A percentile compares a stretch with the other conserved stretches of the same genome.
These are phyloP conservation scores for Fusarium verrucosum DNA, from an alignment of 2,329 filamentous ascomycete species.

Conservation along the genomic window DNA sequence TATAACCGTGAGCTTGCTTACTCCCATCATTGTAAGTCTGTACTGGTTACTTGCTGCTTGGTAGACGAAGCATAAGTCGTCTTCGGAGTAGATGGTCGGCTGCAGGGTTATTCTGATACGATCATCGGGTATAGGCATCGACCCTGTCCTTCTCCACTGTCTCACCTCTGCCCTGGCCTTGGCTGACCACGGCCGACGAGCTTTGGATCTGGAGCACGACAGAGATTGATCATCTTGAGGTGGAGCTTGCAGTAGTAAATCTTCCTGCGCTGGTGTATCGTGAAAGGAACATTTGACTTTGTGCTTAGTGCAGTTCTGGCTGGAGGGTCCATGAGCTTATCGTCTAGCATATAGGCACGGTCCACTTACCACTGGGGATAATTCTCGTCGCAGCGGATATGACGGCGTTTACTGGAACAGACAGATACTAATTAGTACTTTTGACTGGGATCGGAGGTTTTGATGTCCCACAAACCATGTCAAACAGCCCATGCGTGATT, in stretches of 20 bases:
- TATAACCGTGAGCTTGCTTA: constrained; percentile 17
- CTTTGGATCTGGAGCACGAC: not conserved
- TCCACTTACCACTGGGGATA: constrained; percentile 26
- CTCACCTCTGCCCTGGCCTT: constrained; percentile 30
- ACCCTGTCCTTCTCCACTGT: constrained; percentile 29
- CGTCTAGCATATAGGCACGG: not conserved
- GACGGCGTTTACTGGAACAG: constrained; percentile 21
- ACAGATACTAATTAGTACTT: constrained; percentile 9
- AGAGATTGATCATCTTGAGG: not conserved
- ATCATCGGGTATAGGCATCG: constrained; percentile 23
- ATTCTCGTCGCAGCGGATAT: constrained; percentile 24
- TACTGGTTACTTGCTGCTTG: constrained; percentile 25
- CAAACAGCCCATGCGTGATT: constrained; percentile 27
- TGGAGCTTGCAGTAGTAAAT: not conserved
- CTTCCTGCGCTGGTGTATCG: constrained; percentile 9
- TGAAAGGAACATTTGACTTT: constrained; percentile 31
- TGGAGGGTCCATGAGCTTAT: not conserved
- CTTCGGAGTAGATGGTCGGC: constrained; percentile 25
- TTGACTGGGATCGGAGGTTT: not conserved
- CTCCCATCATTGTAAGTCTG: constrained; percentile 21
- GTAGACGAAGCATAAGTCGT: constrained; percentile 26
- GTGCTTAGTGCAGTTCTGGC: constrained; percentile 30
- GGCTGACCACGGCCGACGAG: constrained; percentile 19
- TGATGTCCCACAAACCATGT: constrained; percentile 19
- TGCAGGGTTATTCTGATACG: constrained; percentile 15